Evolutionary conservation across 176 grass and related monocot species (phyloP), one percentile per base, ranked within the genome.

Genomic region (Carex myosuroides): DNA sequence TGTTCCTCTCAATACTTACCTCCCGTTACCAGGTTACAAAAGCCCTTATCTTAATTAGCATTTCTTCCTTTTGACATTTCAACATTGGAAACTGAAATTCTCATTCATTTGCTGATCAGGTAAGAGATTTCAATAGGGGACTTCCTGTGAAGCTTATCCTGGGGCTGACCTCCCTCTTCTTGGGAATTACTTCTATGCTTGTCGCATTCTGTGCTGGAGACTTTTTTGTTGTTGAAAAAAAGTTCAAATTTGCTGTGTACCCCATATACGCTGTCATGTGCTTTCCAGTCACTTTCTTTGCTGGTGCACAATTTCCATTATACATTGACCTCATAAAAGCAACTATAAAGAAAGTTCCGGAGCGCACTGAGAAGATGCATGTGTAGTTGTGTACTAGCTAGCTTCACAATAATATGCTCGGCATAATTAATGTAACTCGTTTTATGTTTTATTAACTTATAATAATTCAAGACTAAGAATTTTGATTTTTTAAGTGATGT

Each of bases 1-100:
- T 85, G 83, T 75, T 85, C 52, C 83, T 85, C 22, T 33, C 68
- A 56, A 73, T 85, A 52, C 65, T 85, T 54, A 85, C 83, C 16
- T 85, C 83, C 13, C 67, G 83, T 46, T 85, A 85, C 83, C 64
- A 73, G 64, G 65, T 59, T 42, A 8, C 41, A 5, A 42, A 42
- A 42, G 8, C 41, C 41, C 41, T 6, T 42, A 8, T 42, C 6
- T 29, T 29, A 4, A 60, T 2, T 60, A 60, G 1, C 21, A 64
- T 26, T 64, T 26, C 20, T 64, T 29, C 64, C 32, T 37, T 68
- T 68, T 16, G 30, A 35, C 30, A 68, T 37, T 68, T 68, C 13
- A 37, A 68, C 44, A 29, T 53, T 24, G 13, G n/a, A 46, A 20
- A 75, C n/a, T 75, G 46, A 75, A 13, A 75, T 29, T 26, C 3